A percentile compares a stretch with the other conserved stretches of the same genome.
Evolutionary conservation across 2,329 filamentous ascomycete genomes (phyloP).

Genomic region (Plenodomus biglobosus): DNA sequence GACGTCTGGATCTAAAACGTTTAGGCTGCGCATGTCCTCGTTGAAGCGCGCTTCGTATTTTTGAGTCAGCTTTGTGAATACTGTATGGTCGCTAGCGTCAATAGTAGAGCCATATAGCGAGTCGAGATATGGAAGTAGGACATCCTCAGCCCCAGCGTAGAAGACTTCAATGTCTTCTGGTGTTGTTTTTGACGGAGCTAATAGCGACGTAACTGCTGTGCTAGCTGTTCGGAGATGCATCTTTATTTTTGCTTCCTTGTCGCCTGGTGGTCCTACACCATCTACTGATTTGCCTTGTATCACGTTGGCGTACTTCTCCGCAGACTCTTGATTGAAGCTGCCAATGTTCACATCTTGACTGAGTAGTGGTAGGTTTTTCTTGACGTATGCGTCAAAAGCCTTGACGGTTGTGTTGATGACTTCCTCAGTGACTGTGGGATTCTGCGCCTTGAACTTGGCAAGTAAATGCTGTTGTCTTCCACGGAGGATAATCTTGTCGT

Average conservation of each 20-base stretch:
- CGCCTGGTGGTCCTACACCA: constrained; percentile 60
- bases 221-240: constrained; percentile 75
- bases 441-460: constrained; percentile 62
- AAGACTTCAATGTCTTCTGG: constrained; percentile 50
- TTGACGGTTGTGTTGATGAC: constrained; percentile 53
- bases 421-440: constrained; percentile 48
- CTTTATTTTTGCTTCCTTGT: constrained; percentile 83
- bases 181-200: constrained; percentile 30
- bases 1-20: constrained; percentile 78
- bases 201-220: constrained; percentile 56
- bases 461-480: constrained; percentile 79
- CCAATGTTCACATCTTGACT: constrained; percentile 49
- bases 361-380: constrained; percentile 67
- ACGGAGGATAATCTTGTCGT: constrained; percentile 62
- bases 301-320: constrained; percentile 57
- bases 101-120: constrained; percentile 58
- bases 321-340: constrained; percentile 51
- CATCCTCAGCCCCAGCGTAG: constrained; percentile 62
- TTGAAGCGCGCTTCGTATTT: constrained; percentile 87
- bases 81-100: constrained; percentile 64
- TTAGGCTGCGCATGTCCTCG: constrained; percentile 82
- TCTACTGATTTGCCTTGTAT: constrained; percentile 58
- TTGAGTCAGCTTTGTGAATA: constrained; percentile 84
- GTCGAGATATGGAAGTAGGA: constrained; percentile 83
- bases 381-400: constrained; percentile 60